Base-by-base conservation (phyloP, 257 asterid genomes). In the Orobanche coerulescens region DNA sequence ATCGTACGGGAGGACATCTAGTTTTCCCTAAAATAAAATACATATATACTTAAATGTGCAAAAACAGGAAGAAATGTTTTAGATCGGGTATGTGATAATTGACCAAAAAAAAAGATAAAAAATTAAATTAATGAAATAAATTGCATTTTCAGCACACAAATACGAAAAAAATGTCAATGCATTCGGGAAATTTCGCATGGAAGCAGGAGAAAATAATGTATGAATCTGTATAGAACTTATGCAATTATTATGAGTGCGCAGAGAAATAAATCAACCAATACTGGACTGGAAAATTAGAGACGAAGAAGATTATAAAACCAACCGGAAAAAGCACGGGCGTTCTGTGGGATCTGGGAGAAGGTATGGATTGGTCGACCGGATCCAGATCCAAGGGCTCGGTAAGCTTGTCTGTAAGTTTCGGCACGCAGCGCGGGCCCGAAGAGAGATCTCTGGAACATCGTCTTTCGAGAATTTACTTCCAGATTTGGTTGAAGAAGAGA, bases 321-420 rank as follows among this genome's bases (percentile, higher is more conserved):
- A 75, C 85, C 80, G 46, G 80, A 61, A 25, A 34, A 11, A 15
- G 73, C 19, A 39, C 25, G 52, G 59, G 70, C 8, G 46, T 46
- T 30, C 1, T 24, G 18, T 33, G 66, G 37, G 33, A 20, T 22
- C 16, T 57, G 58, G 9, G 70, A 22, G 62, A 65, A 53, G 48
- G 73, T 61, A 52, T 71, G 44, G 18, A 73, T 46, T 6, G 56
- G 62, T 4, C 63, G 77, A 30, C 43, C 33, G 25, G 66, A 48
- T 8, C 64, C 66, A 58, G 61, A 72, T 37, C 66, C 70, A 15
- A 37, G 23, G 53, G 61, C 62, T 48, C 76, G 69, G 58, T 47
- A 58, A 71, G 69, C 71, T 22, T 56, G 75, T 53, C 46, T 33
- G 65, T 19, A 23, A 3, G 73, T 24, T 53, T 78, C 72, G 33